Evolutionary conservation across 2,329 filamentous ascomycete species (phyloP).

Genomic region (Cordyceps farinosa): DNA sequence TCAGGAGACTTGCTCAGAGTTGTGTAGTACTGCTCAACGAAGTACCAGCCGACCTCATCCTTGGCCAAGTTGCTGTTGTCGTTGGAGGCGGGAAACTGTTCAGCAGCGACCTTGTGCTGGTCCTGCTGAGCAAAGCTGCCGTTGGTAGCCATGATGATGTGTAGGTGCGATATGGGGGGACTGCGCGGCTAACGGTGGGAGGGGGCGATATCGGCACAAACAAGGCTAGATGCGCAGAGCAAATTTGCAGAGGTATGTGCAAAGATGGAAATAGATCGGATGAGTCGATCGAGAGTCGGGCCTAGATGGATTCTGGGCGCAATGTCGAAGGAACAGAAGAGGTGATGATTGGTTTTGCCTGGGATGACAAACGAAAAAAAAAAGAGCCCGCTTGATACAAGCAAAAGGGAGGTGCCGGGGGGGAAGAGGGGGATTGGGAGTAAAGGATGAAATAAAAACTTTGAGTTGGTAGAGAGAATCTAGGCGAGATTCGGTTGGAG

Average conservation of each 20-base stretch:
- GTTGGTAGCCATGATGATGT: slow-evolving; percentile 53
- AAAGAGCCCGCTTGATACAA: slow-evolving; percentile 15
- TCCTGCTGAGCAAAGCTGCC: slow-evolving; percentile 48
- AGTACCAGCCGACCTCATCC: slow-evolving; percentile 98
- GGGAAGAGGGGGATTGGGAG: slow-evolving; percentile 17
- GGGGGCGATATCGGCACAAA: slow-evolving; percentile 16
- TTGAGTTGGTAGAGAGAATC: slow-evolving; percentile 17
- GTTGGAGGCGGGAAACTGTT: slow-evolving; percentile 36
- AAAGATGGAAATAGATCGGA: not conserved
- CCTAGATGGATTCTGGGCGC: not conserved
- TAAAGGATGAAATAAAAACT: slow-evolving; percentile 16
- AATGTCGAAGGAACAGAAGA: slow-evolving; percentile 5
- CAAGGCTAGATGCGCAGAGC: not conserved
- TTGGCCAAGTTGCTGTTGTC: slow-evolving; percentile 59
- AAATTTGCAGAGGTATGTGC: not conserved
- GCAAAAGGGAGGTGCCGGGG: slow-evolving; percentile 9
- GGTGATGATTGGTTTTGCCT: slow-evolving; percentile 5
- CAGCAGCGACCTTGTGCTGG: slow-evolving; percentile 37
- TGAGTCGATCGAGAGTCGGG: not conserved
- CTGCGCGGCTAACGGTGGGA: slow-evolving; percentile 6
- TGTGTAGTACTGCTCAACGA: slow-evolving; percentile 98
- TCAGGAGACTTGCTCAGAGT: slow-evolving; percentile 92
- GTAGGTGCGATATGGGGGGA: slow-evolving; percentile 17
- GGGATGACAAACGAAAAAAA: slow-evolving; percentile 19
- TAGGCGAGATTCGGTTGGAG: slow-evolving; percentile 12